A percentile compares a stretch with the other conserved stretches of the same genome.
Evolutionary conservation across 495 filamentous ascomycete species (phyloP).

Genomic region (Daldinia grandis): DNA sequence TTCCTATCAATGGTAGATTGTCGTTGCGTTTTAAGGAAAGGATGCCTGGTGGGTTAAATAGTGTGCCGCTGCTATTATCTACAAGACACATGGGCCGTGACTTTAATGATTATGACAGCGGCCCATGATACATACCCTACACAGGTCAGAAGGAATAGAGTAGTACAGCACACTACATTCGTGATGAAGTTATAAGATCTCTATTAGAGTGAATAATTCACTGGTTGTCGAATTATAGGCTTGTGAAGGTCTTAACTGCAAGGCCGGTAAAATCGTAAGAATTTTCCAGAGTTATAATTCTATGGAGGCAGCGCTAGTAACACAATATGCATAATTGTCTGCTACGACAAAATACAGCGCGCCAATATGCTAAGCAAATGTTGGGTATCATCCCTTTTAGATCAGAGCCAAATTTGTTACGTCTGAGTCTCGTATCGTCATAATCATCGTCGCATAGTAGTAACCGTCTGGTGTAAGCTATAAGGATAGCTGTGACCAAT

Average conservation of each 20-base stretch:
- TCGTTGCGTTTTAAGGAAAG: background rate
- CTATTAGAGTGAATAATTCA: background rate
- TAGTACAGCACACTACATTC: background rate
- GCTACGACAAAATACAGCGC: background rate
- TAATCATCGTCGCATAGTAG: conserved; percentile 15
- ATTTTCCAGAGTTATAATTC: conserved; percentile 4
- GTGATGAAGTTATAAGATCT: background rate
- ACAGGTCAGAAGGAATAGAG: background rate
- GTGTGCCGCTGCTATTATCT: background rate
- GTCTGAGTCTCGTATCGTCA: conserved; percentile 16
- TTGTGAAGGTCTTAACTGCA: background rate
- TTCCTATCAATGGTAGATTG: background rate
- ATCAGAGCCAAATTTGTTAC: conserved; percentile 5
- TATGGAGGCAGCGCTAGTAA: conserved; percentile 4
- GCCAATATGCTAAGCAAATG: conserved; percentile 1
- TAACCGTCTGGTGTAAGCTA: background rate
- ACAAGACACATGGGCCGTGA: background rate
- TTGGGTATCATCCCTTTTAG: conserved; percentile 23
- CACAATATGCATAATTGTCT: conserved; percentile 2
- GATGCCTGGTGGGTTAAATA: background rate
- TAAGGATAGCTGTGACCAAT: background rate
- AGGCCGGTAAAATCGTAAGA: conserved; percentile 3
- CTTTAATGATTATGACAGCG: background rate
- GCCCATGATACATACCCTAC: background rate
- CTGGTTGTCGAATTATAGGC: background rate